A percentile compares a stretch with the other conserved stretches of the same genome.
These are phyloP conservation scores for Fusarium haematococcum DNA, from an alignment of 2,329 filamentous ascomycete genomes.

Conservation along the genomic window DNA sequence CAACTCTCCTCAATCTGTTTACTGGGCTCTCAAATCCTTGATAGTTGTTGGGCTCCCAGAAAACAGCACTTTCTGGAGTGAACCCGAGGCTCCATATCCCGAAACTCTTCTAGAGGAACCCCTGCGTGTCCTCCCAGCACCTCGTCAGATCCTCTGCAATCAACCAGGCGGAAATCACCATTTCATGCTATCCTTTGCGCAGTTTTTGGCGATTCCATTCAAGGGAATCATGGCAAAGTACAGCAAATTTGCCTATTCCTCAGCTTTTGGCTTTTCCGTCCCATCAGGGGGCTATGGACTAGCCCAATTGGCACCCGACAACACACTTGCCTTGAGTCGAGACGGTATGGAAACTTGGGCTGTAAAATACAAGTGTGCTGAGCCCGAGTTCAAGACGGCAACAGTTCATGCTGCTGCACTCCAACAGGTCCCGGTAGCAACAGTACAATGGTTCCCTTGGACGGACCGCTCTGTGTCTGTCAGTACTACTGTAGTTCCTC, in stretches of 20 bases:
- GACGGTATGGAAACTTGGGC: background rate
- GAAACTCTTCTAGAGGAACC: background rate
- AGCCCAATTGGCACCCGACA: constrained; percentile 43
- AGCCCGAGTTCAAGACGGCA: background rate
- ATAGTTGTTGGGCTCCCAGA: constrained; percentile 47
- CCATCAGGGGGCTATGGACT: constrained; percentile 45
- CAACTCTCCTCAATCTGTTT: constrained; percentile 66
- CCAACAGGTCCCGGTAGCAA: background rate
- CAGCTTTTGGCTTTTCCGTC: constrained; percentile 56
- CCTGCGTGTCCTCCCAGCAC: constrained; percentile 20
- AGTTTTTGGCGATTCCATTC: constrained; percentile 9
- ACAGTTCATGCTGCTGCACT: background rate
- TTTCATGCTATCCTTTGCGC: constrained; percentile 21
- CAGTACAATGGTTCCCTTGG: background rate
- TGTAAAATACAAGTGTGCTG: background rate
- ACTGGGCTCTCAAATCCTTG: constrained; percentile 65
- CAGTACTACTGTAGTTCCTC: background rate
- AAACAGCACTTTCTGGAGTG: background rate
- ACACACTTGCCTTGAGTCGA: constrained; percentile 18
- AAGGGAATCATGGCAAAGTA: constrained; percentile 50
- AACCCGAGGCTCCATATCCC: background rate
- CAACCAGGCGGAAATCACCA: constrained; percentile 32
- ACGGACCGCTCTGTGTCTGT: background rate
- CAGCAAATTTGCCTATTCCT: constrained; percentile 59
- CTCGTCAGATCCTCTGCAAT: constrained; percentile 57